phyloP scores from a whole-genome alignment of 108 stramenopile species.

The Fragilariopsis cylindrus region DNA sequence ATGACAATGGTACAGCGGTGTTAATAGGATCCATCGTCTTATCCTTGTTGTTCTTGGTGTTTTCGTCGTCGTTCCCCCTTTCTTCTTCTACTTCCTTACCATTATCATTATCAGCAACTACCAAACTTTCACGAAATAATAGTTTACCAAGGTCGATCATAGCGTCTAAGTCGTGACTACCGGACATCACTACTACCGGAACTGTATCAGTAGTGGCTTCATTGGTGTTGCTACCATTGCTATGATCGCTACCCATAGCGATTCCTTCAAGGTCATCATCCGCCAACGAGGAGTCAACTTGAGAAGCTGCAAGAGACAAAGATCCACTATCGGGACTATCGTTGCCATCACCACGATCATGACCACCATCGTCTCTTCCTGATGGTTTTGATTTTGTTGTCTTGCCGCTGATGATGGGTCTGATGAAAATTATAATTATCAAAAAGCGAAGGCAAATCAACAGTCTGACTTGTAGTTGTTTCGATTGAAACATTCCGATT shows the following conservation, averaged over 20 bases:
- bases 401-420: not conserved
- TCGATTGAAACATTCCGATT: constrained; percentile 6
- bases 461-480: constrained; percentile 2
- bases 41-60: too few species aligned
- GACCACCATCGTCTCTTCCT: not conserved
- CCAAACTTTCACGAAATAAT: constrained; percentile 4
- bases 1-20: too few species aligned
- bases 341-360: not conserved
- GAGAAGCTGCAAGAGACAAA: constrained; percentile 2
- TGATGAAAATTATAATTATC: too few species aligned
- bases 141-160: constrained; percentile 4
- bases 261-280: not conserved
- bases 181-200: too few species aligned
- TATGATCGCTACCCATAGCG: not conserved
- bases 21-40: too few species aligned
- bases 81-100: not conserved
- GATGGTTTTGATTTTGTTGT: not conserved
- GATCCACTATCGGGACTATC: not conserved
- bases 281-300: not conserved
- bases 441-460: not conserved
- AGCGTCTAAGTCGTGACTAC: not conserved
- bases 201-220: not conserved
- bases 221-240: not conserved
- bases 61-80: too few species aligned
- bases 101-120: too few species aligned